phyloP scores from a whole-genome alignment of 148 eudicot species.

The Vaccinium vitisidaea region DNA sequence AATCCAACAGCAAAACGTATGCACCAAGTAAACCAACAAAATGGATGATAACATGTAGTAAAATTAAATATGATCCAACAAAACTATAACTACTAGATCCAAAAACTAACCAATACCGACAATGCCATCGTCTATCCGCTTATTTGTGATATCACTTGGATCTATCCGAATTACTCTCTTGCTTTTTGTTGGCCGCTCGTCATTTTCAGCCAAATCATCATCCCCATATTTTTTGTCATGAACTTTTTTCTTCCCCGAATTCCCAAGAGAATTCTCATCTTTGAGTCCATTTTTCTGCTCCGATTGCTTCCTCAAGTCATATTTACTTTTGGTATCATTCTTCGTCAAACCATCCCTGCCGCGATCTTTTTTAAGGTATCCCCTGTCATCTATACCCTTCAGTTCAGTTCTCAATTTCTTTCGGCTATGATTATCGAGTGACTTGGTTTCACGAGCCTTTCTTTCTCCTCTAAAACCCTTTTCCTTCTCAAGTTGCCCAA shows the following conservation, averaged over 20 bases:
- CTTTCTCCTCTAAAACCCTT: slow-evolving; percentile 9
- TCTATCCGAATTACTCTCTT: slow-evolving; percentile 25
- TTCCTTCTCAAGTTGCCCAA: slow-evolving; percentile 14
- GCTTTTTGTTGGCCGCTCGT: slow-evolving; percentile 13
- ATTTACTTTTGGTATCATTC: slow-evolving; percentile 3
- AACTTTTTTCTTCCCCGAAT: slow-evolving; percentile 15
- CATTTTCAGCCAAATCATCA: slow-evolving; percentile 13
- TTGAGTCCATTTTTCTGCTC: not conserved
- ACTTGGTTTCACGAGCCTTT: slow-evolving; percentile 17
- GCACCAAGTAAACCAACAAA: not conserved
- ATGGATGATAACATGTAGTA: not conserved
- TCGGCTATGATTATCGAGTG: not conserved
- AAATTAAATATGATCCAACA: not conserved
- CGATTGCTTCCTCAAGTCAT: slow-evolving; percentile 9
- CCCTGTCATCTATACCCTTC: not conserved
- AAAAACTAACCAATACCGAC: slow-evolving; percentile 15
- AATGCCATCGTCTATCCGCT: slow-evolving; percentile 24
- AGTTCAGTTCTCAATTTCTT: slow-evolving; percentile 15
- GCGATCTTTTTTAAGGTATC: not conserved
- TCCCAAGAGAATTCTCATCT: not conserved
- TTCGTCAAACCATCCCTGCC: not conserved
- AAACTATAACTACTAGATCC: not conserved
- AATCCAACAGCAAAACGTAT: not conserved
- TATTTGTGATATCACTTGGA: slow-evolving; percentile 25
- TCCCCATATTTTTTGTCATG: slow-evolving; percentile 17